These are phyloP conservation scores for Aspergillus jensenii DNA, from an alignment of 2,329 filamentous ascomycete genomes.

Conservation along the genomic window DNA sequence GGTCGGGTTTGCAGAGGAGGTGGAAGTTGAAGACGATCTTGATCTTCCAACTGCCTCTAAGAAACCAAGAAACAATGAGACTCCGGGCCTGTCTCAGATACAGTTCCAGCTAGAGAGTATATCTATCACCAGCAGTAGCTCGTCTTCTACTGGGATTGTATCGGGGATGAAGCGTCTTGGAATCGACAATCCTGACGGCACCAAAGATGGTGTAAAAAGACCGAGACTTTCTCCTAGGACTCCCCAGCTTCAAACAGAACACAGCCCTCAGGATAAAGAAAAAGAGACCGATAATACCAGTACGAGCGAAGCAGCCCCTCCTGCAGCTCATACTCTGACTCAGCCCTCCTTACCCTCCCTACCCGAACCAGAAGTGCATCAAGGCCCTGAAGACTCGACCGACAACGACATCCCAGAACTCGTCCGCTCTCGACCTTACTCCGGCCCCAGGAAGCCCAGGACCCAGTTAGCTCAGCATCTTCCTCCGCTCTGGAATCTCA, in stretches of 20 bases:
- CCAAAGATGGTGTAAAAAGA: neutral
- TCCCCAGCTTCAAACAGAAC: neutral
- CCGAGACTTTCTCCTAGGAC: neutral
- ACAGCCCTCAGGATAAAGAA: neutral
- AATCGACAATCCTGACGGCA: neutral
- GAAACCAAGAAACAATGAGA: neutral
- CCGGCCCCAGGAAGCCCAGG: constrained; percentile 1
- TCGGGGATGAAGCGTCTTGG: neutral
- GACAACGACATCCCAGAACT: constrained; percentile 21
- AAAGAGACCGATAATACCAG: neutral
- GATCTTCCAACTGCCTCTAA: neutral
- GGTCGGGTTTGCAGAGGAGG: neutral
- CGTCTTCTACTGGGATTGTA: neutral
- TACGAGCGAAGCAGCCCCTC: too few relatives aligned
- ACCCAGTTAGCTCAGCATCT: constrained; percentile 21
- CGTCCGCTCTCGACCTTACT: constrained; percentile 15
- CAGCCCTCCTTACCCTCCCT: too few relatives aligned
- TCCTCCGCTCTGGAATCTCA: constrained; percentile 27
- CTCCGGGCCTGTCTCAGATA: neutral
- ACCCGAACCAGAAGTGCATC: neutral
- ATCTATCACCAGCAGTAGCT: neutral
- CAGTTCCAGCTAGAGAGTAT: neutral
- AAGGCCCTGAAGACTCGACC: neutral
- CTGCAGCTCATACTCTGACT: too few relatives aligned
- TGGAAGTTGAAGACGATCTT: neutral